A percentile compares a stretch with the other conserved stretches of the same genome.
These are phyloP conservation scores for Lentinus brumalis DNA, from an alignment of 768 basidiomycete species.

Conservation along the genomic window DNA sequence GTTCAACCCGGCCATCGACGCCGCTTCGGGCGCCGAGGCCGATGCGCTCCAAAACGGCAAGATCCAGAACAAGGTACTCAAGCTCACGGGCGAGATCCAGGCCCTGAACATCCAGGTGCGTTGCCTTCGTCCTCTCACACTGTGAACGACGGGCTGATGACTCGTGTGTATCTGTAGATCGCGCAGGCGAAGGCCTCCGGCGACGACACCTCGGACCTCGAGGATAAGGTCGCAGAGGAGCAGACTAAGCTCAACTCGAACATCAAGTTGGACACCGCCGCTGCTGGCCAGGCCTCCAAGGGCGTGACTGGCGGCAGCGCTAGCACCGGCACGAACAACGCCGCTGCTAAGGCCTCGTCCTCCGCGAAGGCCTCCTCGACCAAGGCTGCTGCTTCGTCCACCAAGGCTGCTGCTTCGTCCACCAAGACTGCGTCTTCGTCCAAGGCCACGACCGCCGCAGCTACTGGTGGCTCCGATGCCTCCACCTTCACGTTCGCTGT, in stretches of 20 bases:
- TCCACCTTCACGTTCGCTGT: conserved; percentile 11
- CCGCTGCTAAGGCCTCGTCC: not conserved
- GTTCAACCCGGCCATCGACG: conserved; percentile 40
- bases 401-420: conserved; percentile 20
- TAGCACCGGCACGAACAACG: not conserved
- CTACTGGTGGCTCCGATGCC: conserved; percentile 1
- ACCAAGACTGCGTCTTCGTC: not conserved
- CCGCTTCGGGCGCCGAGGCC: conserved; percentile 36
- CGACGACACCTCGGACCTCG: conserved; percentile 30
- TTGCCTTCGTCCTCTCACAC: not conserved
- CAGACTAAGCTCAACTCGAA: conserved; percentile 39
- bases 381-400: conserved; percentile 32
- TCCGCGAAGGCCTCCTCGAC: not conserved
- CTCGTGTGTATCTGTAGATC: conserved; percentile 24
- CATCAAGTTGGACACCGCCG: conserved; percentile 35
- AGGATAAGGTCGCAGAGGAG: conserved; percentile 31
- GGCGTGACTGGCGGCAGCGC: conserved; percentile 26
- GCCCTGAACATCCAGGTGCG: conserved; percentile 38
- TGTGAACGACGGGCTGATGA: not conserved
- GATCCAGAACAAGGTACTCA: conserved; percentile 49
- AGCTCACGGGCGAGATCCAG: conserved; percentile 41
- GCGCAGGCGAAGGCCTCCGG: conserved; percentile 39
- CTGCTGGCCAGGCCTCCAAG: conserved; percentile 34
- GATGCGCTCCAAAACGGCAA: conserved; percentile 40
- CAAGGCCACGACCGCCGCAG: not conserved